Percentiles rank a stretch among this genome's conserved stretches.
Conservation (phyloP, 2,329 filamentous ascomycete genomes). For the Paradendryphiella salina region DNA sequence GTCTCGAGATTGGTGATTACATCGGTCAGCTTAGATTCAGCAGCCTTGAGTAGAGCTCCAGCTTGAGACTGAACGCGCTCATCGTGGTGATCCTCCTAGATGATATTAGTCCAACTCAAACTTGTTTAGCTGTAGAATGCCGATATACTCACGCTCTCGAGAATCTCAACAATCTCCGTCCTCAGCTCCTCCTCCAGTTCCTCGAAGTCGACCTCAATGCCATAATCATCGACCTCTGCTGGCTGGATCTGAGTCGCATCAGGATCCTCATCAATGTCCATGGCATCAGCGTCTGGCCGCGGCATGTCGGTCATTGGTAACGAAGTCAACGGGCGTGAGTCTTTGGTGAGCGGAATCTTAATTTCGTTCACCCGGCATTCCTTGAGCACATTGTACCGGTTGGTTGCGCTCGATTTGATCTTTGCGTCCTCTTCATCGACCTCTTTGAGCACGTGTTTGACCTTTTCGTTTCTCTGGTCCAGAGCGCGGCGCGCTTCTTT, state of each 20-base stretch:
- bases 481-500: constrained; percentile 78
- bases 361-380: constrained; percentile 94
- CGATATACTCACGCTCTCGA: constrained; percentile 43
- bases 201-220: constrained; percentile 86
- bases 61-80: constrained; percentile 26
- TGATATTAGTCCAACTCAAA: constrained; percentile 9
- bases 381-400: constrained; percentile 80
- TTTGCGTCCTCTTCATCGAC: constrained; percentile 81
- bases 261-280: constrained; percentile 79
- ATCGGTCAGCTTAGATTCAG: constrained; percentile 77
- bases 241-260: constrained; percentile 57
- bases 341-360: constrained; percentile 73
- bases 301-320: constrained; percentile 85
- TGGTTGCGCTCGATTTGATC: constrained; percentile 80
- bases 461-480: constrained; percentile 80
- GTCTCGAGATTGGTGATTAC: constrained; percentile 72
- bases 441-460: constrained; percentile 73
- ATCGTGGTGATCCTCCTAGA: constrained; percentile 67
- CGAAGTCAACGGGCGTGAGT: constrained; percentile 72
- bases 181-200: constrained; percentile 77
- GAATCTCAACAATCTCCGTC: constrained; percentile 49
- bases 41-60: constrained; percentile 31
- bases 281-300: constrained; percentile 74
- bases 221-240: constrained; percentile 78
- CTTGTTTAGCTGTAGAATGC: background rate